Evolutionary conservation across 345 rosid species (phyloP).

Genomic region (Alliaria petiolata): DNA sequence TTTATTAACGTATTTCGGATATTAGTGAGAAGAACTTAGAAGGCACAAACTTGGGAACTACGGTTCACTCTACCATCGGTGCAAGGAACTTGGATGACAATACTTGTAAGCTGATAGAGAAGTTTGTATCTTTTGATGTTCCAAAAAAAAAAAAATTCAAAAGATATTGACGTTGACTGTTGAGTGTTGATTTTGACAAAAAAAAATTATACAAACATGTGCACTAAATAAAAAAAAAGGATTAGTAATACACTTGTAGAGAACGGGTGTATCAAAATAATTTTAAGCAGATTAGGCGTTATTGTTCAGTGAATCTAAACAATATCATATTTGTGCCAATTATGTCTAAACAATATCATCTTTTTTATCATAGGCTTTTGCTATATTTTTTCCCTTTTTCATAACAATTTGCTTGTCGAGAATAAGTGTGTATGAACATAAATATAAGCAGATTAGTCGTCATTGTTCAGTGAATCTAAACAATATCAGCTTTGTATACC

Average conservation of each 20-base stretch:
- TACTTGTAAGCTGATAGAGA: neutral
- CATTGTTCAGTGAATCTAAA: conserved; percentile 10
- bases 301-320: no score
- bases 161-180: conserved; percentile 11
- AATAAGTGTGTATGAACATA: neutral
- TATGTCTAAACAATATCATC: no score
- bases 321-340: no score
- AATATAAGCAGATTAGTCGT: neutral
- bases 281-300: no score
- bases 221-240: neutral
- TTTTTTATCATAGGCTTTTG: no score
- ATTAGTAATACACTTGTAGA: no score
- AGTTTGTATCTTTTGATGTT: neutral
- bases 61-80: neutral
- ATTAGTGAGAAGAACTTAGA: neutral
- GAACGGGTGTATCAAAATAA: no score
- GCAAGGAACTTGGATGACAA: neutral
- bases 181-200: conserved; percentile 1
- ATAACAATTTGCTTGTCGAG: no score
- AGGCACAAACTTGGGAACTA: neutral
- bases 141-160: neutral
- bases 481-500: no score
- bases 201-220: neutral
- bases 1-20: neutral
- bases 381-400: no score